Evolutionary conservation across 106 monocot species (phyloP), one percentile per base, ranked within the genome.

Genomic region (Phalaenopsis aphrodite): DNA sequence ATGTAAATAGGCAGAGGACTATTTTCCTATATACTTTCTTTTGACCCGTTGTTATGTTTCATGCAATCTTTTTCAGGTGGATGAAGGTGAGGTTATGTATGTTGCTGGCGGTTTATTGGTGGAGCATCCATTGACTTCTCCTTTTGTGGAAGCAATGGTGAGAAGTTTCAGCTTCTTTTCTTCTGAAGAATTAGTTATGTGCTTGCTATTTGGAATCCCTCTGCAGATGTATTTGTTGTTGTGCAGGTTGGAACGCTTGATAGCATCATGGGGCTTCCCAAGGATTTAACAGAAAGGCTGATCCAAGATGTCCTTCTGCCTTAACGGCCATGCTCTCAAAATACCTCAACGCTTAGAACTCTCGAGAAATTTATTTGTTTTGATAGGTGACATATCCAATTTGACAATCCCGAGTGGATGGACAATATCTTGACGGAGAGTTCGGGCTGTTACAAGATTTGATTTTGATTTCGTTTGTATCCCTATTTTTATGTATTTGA

Each of bases 21-120:
- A 30, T 30, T 30, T 30, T 30, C 30, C 2, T 14, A 14, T 57
- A 58, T 38, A 5, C 39, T 12, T 52, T 12, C 52, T 12, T 52
- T 52, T 52, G 52, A 52, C 3, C 52, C 11, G 3, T 48, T 11
- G 14, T 78, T 81, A 30, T 14, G 10, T 81, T 65, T 57, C 61
- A 2, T 69, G 39, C 19, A 21, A 58, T 66, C 36, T 69, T 72
- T 58, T 79, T 79, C 79, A 99, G 99, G 88, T 99, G 23, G 80
- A 91, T 75, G 99, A 99, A 80, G 99, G 99, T 16, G 81, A 84
- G 67, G 99, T 99, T 55, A 87, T 99, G 14, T 90, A 95, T 87
- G 99, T 99, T 85, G 99, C 94, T 4, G 99, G 99, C 65, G 94
- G 99, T 24, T 84, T 99, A 42, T 78, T 99, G 83, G 88, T 94